Percentiles rank a stretch among this genome's conserved stretches.
These are phyloP conservation scores for Tieghemiomyces parasiticus DNA, from an alignment of 192 early-diverging fungal species.

Conservation along the genomic window DNA sequence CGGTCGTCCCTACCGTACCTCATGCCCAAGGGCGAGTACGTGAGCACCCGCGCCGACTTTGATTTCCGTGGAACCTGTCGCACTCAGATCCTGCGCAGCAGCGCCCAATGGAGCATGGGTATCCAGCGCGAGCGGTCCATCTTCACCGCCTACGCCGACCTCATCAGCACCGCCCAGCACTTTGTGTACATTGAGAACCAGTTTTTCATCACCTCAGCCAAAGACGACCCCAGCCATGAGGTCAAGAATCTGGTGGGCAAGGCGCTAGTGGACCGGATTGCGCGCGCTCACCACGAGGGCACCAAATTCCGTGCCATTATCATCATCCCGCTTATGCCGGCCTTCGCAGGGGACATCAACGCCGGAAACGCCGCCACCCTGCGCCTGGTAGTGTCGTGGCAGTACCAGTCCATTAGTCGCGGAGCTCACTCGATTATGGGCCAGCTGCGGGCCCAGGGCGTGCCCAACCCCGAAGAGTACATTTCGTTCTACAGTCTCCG, in stretches of 20 bases:
- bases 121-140: constrained; percentile 57
- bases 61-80: constrained; percentile 40
- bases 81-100: constrained; percentile 51
- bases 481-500: constrained; percentile 63
- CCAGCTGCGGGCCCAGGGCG: constrained; percentile 36
- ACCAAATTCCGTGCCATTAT: constrained; percentile 64
- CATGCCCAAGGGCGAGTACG: constrained; percentile 51
- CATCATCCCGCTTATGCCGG: constrained; percentile 69
- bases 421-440: constrained; percentile 53
- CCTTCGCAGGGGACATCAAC: constrained; percentile 67
- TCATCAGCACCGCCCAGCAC: constrained; percentile 55
- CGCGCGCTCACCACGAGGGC: constrained; percentile 43
- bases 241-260: constrained; percentile 73
- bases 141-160: constrained; percentile 58
- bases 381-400: constrained; percentile 66
- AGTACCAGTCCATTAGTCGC: constrained; percentile 60
- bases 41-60: constrained; percentile 35
- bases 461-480: constrained; percentile 38
- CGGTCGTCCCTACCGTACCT: constrained; percentile 41
- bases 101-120: constrained; percentile 46
- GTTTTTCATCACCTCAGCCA: constrained; percentile 58
- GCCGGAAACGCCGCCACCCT: constrained; percentile 53
- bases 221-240: constrained; percentile 29
- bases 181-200: constrained; percentile 88
- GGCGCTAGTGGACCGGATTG: constrained; percentile 60